Base-by-base conservation (phyloP, 768 basidiomycete genomes). In the Lepiota venenata region DNA sequence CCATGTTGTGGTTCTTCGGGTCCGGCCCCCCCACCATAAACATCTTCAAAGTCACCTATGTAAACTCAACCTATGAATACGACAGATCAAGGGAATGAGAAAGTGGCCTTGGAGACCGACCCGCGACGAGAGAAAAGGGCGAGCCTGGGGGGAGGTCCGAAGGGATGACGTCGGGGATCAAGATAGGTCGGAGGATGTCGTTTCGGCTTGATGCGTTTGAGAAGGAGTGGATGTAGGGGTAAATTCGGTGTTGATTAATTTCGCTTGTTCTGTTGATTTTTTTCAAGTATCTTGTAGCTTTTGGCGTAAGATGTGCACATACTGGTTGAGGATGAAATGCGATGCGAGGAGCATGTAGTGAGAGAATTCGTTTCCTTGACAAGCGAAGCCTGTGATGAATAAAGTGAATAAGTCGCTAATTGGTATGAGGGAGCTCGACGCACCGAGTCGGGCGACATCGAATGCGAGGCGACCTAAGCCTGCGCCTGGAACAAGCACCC, bases 311-410 rank as follows among this genome's bases (percentile, higher is more conserved):
- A 35, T 20, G 14, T 15, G 48, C 45, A 42, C 79, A 9, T 61
- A 93, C 93, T 80, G 80, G 65, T 98, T 98, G 46, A 98, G 74
- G 16, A 97, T 84, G 66, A 88, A 90, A 64, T 86, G 87, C 3
- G 95, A 97, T 2, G 89, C 77, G 4, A 98, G 82, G 11, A 98
- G 79, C 93, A 95, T 96, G 69, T 92, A 93, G 60, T 95, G 89
- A 29, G 91, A 93, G 66, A 97, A 97, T 69, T 98, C 95, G 65
- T 97, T 97, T 18, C 90, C 94, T 68, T 96, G 94, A 59, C 89
- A 93, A 1, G 88, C 71, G 61, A 93, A 98, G 3, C 94, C 94
- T 93, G 57, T 50, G 42, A 3, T 10, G 37, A 35, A 47, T 48
- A 10, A 32, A 9, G 10, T 32, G 12, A 43, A 3, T 47, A 8